Base-by-base conservation (phyloP, 306 rosid species). In the Lathyrus tuberosus region DNA sequence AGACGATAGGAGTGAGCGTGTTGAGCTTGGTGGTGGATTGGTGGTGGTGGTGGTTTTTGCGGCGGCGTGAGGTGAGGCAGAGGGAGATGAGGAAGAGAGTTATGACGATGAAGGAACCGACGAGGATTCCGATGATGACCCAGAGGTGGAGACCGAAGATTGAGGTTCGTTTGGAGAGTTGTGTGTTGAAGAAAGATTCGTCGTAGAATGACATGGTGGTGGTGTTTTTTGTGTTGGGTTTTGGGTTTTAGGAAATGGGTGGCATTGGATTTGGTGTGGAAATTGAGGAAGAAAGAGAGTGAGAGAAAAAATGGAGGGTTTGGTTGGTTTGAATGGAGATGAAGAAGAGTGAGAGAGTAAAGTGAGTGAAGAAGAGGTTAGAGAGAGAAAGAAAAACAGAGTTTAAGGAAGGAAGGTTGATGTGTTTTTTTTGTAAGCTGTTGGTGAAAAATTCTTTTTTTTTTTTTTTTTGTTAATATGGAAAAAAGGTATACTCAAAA, bases 81-180 rank as follows among this genome's bases (percentile, higher is more conserved):
- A 95, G 90, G 0, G 97, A 91, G 75, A 95, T 90, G 46, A 93
- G 84, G 82, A 93, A 90, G 57, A 93, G 97, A 5, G 81, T 57
- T 47, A 93, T 71, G 69, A 95, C 96, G 4, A 95, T 89, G 5
- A 90, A 70, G 0, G 95, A 77, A 8, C 97, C 99, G 46, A 91
- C 82, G 43, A 95, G 87, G 85, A 95, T 89, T 26, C 97, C 99
- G 70, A 95, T 89, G 35, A 95, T 85, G 4, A 95, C 96, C 99
- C 99, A 95, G 3, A 95, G 83, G 15, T 86, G 91, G 38, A 95
- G 97, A 2, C 99, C 97, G 76, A 95, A 95, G 66, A 95, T 84
- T 14, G 97, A 86, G 2, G 99, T 95, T 69, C 72, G 83, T 28
- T 91, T 95, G 0, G 99, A 84, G 10, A 91, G 95, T 83, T 89